A percentile compares a stretch with the other conserved stretches of the same genome.
phyloP scores from a whole-genome alignment of 1,284 basidiomycete species.

The Sphagnurus paluster region DNA sequence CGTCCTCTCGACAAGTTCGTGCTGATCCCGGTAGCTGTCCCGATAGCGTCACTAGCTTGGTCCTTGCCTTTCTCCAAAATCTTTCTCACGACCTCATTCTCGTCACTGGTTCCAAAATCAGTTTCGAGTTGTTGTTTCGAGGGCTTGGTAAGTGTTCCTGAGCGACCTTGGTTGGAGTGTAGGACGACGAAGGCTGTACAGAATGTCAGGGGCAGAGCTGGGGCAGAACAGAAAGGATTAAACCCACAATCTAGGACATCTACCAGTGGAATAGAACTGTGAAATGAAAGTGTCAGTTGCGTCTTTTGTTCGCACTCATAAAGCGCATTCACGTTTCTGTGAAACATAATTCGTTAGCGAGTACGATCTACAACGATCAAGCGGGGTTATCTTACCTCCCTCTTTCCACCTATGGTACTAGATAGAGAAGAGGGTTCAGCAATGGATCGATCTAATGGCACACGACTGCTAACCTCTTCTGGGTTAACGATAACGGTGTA shows the following conservation, averaged over 20 bases:
- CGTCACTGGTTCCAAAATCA: constrained; percentile 64
- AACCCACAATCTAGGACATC: constrained; percentile 75
- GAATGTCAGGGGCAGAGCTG: constrained; percentile 5
- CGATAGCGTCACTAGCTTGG: constrained; percentile 50
- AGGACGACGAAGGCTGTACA: constrained; percentile 49
- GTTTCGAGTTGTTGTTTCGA: constrained; percentile 80
- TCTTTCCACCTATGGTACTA: constrained; percentile 79
- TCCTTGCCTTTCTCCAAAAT: constrained; percentile 64
- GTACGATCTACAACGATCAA: constrained; percentile 21
- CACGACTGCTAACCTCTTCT: constrained; percentile 49
- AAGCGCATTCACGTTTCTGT: constrained; percentile 66
- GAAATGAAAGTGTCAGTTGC: constrained; percentile 13
- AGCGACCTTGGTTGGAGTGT: constrained; percentile 66
- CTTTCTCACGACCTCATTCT: constrained; percentile 57
- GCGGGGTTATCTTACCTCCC: constrained; percentile 53
- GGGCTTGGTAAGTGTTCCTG: constrained; percentile 67
- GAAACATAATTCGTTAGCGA: constrained; percentile 24
- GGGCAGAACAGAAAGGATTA: constrained; percentile 1
- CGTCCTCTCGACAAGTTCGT: constrained; percentile 16
- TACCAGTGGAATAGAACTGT: constrained; percentile 63
- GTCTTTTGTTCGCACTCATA: constrained; percentile 12
- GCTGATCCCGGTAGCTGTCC: constrained; percentile 29
- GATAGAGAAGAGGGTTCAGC: constrained; percentile 17
- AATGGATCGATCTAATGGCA: constrained; percentile 14
- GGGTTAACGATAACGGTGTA: constrained; percentile 69